These are phyloP conservation scores for Volvariella volvacea DNA, from an alignment of 1,284 basidiomycete species.

Conservation along the genomic window DNA sequence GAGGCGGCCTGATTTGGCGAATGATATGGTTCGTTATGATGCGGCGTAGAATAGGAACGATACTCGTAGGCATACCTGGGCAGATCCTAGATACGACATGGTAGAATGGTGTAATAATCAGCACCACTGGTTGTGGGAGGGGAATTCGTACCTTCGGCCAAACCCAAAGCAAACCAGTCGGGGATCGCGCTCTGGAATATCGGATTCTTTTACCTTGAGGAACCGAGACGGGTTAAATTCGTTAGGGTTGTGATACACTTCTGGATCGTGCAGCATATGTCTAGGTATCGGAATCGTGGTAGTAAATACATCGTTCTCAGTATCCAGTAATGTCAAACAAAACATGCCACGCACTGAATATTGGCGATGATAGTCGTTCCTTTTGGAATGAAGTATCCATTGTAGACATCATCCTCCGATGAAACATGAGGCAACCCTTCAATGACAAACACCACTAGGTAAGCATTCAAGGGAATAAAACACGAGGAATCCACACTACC, in stretches of 20 bases:
- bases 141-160: conserved; percentile 2
- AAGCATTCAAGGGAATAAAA: too few relatives aligned
- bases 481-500: conserved; percentile 19
- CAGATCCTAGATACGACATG: conserved; percentile 5
- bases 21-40: neutral
- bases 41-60: neutral
- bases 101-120: too few relatives aligned
- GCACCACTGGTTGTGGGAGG: neutral
- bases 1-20: conserved; percentile 21
- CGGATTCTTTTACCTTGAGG: conserved; percentile 20
- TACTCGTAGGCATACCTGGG: neutral
- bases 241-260: conserved; percentile 24
- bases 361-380: conserved; percentile 13
- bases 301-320: neutral
- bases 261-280: conserved; percentile 16
- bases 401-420: conserved; percentile 4
- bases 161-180: conserved; percentile 1
- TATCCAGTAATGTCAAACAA: neutral
- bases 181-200: neutral
- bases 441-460: too few relatives aligned
- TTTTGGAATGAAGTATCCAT: conserved; percentile 11
- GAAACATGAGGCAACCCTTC: neutral
- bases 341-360: conserved; percentile 9
- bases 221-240: conserved; percentile 29
- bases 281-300: conserved; percentile 9